A percentile compares a stretch with the other conserved stretches of the same genome.
These are phyloP conservation scores for Daldinia childiae DNA, from an alignment of 495 filamentous ascomycete genomes.

Conservation along the genomic window DNA sequence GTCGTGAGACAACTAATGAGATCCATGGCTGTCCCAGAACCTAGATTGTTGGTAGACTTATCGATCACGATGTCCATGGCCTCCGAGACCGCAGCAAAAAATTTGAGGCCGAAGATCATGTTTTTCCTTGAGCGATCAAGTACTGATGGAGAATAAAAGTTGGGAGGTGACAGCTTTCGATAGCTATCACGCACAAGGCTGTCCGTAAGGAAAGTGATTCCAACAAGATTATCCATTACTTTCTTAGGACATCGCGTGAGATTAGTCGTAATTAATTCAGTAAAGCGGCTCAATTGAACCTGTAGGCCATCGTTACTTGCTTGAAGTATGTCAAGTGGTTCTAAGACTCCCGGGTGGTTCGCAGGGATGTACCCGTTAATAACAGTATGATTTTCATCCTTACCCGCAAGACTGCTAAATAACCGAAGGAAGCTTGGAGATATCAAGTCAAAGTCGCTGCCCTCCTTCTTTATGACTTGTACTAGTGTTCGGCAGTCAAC, in stretches of 20 bases:
- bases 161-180: conserved; percentile 30
- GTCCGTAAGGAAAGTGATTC: conserved; percentile 47
- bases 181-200: conserved; percentile 46
- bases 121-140: conserved; percentile 40
- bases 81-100: conserved; percentile 54
- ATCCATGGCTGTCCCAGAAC: conserved; percentile 53
- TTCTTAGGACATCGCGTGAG: conserved; percentile 52
- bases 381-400: conserved; percentile 25
- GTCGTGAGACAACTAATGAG: conserved; percentile 50
- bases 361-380: conserved; percentile 22
- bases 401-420: conserved; percentile 22
- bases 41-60: conserved; percentile 58
- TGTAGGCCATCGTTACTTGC: conserved; percentile 32
- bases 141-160: neutral
- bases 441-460: conserved; percentile 33
- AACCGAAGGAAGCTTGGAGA: conserved; percentile 41
- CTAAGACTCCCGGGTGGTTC: conserved; percentile 13
- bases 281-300: conserved; percentile 39
- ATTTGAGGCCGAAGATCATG: conserved; percentile 48
- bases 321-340: conserved; percentile 39
- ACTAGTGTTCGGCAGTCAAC: conserved; percentile 36
- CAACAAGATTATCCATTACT: conserved; percentile 54
- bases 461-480: conserved; percentile 21
- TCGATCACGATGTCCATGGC: conserved; percentile 56
- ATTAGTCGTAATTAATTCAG: conserved; percentile 44